Evolutionary conservation across 2,329 filamentous ascomycete species (phyloP).

Genomic region (Hypoxylon sp.): DNA sequence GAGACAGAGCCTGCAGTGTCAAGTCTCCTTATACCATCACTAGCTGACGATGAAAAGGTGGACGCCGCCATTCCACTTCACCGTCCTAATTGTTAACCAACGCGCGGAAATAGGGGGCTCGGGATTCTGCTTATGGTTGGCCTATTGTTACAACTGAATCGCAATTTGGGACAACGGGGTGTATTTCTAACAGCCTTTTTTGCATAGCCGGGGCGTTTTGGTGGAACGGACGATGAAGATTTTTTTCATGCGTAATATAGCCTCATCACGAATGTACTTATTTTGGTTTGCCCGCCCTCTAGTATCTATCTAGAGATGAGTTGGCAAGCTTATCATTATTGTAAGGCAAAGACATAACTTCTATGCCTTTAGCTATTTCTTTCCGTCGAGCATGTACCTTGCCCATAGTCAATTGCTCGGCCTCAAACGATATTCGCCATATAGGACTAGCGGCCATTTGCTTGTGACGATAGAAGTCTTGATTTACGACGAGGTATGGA

Average conservation of each 20-base stretch:
- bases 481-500: not conserved
- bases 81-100: constrained; percentile 47
- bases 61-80: constrained; percentile 49
- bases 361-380: not conserved
- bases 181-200: constrained; percentile 37
- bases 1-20: constrained; percentile 55
- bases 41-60: constrained; percentile 58
- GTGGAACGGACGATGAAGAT: constrained; percentile 12
- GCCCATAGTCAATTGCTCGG: not conserved
- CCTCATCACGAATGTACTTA: constrained; percentile 9
- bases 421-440: not conserved
- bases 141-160: constrained; percentile 7
- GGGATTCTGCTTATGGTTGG: not conserved
- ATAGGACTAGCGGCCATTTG: not conserved
- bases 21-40: constrained; percentile 59
- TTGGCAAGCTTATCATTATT: not conserved
- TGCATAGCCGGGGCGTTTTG: constrained; percentile 50
- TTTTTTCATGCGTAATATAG: constrained; percentile 13
- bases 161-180: constrained; percentile 18
- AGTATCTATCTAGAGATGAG: not conserved
- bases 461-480: not conserved
- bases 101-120: not conserved
- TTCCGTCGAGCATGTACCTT: not conserved
- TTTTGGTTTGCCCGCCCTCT: not conserved
- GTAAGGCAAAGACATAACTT: not conserved